Conservation (phyloP, 1,139 yeast genomes). For the Lizanozyma gosingica region DNA sequence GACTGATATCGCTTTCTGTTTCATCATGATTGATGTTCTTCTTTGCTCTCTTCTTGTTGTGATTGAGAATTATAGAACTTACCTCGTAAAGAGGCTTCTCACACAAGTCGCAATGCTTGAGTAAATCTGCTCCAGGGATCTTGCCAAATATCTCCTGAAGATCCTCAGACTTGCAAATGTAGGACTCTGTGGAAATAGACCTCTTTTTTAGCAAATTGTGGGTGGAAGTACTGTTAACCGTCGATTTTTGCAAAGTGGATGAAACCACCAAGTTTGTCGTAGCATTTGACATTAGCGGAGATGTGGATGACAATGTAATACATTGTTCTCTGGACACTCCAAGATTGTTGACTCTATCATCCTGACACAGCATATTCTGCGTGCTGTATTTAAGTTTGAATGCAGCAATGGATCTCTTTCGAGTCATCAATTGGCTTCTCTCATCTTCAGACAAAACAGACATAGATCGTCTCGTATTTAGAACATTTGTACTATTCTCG, state of each 20-base stretch:
- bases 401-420: constrained; percentile 30
- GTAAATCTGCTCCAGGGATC: constrained; percentile 29
- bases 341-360: no score
- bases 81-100: constrained; percentile 60
- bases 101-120: constrained; percentile 57
- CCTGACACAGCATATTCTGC: background rate
- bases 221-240: background rate
- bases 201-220: background rate
- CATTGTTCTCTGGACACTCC: background rate
- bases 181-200: constrained; percentile 1
- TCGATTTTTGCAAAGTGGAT: background rate
- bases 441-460: constrained; percentile 1
- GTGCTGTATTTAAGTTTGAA: constrained; percentile 21
- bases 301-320: background rate
- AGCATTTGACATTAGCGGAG: background rate
- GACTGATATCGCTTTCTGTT: constrained; percentile 12
- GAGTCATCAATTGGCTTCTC: constrained; percentile 8
- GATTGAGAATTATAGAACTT: constrained; percentile 34
- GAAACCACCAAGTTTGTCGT: background rate
- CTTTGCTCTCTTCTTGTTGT: constrained; percentile 10
- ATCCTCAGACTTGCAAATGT: constrained; percentile 15
- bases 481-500: background rate
- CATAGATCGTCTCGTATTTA: background rate
- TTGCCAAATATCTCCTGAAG: constrained; percentile 33
- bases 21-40: constrained; percentile 11